A percentile compares a stretch with the other conserved stretches of the same genome.
These are phyloP conservation scores for Rhizopogon rudus DNA, from an alignment of 768 basidiomycete genomes.

Conservation along the genomic window DNA sequence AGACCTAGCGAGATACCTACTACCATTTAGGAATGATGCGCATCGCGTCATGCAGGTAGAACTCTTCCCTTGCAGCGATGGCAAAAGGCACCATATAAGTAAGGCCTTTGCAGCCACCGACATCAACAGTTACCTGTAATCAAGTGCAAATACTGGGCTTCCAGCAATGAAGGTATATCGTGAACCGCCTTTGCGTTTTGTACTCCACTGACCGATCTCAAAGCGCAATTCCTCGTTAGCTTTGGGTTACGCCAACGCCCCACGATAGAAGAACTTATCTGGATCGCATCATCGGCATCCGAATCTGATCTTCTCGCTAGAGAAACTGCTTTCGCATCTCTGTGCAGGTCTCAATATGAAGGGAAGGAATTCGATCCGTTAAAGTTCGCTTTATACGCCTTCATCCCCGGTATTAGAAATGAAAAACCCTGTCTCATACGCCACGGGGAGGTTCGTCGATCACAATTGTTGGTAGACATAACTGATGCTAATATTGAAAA, in stretches of 20 bases:
- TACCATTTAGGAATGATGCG: not conserved
- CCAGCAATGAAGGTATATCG: not conserved
- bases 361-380: conserved; percentile 27
- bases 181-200: not conserved
- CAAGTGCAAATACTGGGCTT: not conserved
- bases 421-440: not conserved
- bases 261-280: not conserved
- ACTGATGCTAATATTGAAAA: conserved; percentile 19
- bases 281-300: not conserved
- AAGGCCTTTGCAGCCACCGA: not conserved
- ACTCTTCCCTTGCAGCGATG: not conserved
- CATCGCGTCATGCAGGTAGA: not conserved
- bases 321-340: conserved; percentile 59
- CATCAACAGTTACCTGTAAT: not conserved
- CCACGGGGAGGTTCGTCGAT: not conserved
- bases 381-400: conserved; percentile 51
- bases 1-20: not conserved
- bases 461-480: too few relatives aligned
- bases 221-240: not conserved
- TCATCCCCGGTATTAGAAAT: conserved; percentile 56
- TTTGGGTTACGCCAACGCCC: not conserved
- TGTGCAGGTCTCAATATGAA: not conserved
- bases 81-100: not conserved
- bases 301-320: conserved; percentile 36
- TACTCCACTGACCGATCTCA: not conserved